Conservation (phyloP, 2,329 filamentous ascomycete species). For the Fusarium udum region DNA sequence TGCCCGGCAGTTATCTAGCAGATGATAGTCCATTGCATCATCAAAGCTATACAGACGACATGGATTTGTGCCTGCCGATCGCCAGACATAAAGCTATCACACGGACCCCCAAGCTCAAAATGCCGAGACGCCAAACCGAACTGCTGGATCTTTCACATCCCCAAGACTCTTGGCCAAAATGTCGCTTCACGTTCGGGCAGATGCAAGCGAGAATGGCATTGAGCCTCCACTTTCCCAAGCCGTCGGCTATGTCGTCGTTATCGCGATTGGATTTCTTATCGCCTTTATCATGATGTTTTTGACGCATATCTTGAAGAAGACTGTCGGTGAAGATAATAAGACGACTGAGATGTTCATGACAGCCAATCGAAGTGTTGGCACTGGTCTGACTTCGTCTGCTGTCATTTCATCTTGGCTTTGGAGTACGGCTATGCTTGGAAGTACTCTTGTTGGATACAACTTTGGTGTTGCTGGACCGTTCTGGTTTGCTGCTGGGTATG, state of each 20-base stretch:
- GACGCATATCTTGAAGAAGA: slow-evolving; percentile 57
- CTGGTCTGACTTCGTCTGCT: slow-evolving; percentile 62
- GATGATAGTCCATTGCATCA: background rate
- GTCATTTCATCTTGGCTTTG: slow-evolving; percentile 66
- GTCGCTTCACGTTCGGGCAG: background rate
- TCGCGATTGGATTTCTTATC: slow-evolving; percentile 48
- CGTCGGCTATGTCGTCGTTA: slow-evolving; percentile 47
- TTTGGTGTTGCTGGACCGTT: slow-evolving; percentile 65
- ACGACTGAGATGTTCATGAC: slow-evolving; percentile 67
- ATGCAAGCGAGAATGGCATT: slow-evolving; percentile 10
- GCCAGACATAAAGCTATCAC: background rate
- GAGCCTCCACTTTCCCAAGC: slow-evolving; percentile 44
- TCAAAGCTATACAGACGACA: slow-evolving; percentile 7
- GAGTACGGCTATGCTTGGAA: slow-evolving; percentile 62
- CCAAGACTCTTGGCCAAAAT: background rate
- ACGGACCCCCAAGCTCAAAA: background rate
- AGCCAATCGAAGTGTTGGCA: slow-evolving; percentile 60
- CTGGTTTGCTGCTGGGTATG: slow-evolving; percentile 64
- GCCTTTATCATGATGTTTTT: slow-evolving; percentile 57
- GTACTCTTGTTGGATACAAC: slow-evolving; percentile 60
- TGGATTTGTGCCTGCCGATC: background rate
- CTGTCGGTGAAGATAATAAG: slow-evolving; percentile 60
- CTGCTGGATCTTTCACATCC: background rate
- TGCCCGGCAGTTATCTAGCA: background rate
- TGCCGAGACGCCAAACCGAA: background rate